Conservation (phyloP, 345 rosid genomes). For the Salix viminalis region DNA sequence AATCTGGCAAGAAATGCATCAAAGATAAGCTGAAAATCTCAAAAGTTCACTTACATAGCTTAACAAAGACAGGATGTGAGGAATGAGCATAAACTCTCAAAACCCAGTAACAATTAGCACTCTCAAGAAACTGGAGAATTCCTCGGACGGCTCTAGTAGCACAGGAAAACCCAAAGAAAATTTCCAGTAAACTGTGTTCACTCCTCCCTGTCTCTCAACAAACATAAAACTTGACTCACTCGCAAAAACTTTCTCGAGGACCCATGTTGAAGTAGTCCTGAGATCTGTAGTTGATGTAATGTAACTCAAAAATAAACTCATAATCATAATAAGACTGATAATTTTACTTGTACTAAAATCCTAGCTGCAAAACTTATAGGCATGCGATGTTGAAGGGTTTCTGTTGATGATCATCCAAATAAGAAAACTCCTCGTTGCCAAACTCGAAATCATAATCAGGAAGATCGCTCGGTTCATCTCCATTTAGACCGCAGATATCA, state of each 20-base stretch:
- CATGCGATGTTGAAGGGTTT: slow-evolving; percentile 45
- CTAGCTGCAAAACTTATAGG: slow-evolving; percentile 86
- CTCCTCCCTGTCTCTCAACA: slow-evolving; percentile 12
- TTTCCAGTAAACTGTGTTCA: slow-evolving; percentile 1
- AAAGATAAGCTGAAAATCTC: not conserved
- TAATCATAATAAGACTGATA: not conserved
- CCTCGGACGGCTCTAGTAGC: slow-evolving; percentile 67
- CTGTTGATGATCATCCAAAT: slow-evolving; percentile 26
- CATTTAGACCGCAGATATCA: slow-evolving; percentile 43
- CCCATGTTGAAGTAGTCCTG: slow-evolving; percentile 12
- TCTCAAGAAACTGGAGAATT: not conserved
- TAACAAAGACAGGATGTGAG: not conserved
- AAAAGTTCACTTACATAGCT: not conserved
- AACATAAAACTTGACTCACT: slow-evolving; percentile 11
- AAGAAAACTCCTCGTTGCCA: slow-evolving; percentile 40
- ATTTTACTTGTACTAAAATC: slow-evolving; percentile 6
- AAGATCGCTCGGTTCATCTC: slow-evolving; percentile 47
- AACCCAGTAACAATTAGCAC: not conserved
- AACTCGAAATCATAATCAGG: slow-evolving; percentile 68
- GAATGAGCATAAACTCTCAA: slow-evolving; percentile 8
- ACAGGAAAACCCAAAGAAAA: slow-evolving; percentile 53
- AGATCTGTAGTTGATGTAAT: slow-evolving; percentile 8
- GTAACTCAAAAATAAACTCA: not conserved
- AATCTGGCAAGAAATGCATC: not conserved
- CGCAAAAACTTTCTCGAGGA: slow-evolving; percentile 28